Conservation (phyloP, 768 basidiomycete genomes). For the Rhodotorula kratochvilovae region DNA sequence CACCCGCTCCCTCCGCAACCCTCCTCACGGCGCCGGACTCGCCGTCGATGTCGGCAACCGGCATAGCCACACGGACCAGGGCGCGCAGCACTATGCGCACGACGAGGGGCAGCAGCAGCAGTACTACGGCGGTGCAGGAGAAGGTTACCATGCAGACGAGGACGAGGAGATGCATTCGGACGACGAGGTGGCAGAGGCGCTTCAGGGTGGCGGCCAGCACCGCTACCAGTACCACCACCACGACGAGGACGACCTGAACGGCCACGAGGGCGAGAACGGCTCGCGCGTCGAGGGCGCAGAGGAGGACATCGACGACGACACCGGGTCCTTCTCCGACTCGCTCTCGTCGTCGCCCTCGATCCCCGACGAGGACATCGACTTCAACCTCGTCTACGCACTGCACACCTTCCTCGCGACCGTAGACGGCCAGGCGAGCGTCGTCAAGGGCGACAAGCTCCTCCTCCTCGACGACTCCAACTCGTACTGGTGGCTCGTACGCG, state of each 20-base stretch:
- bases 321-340: constrained; percentile 37
- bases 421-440: constrained; percentile 96
- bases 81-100: background rate
- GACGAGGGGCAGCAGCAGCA: background rate
- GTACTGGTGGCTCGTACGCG: constrained; percentile 99
- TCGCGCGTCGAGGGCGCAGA: constrained; percentile 13
- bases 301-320: constrained; percentile 37
- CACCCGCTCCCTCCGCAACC: constrained; percentile 2
- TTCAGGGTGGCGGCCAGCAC: constrained; percentile 6
- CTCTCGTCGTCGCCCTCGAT: constrained; percentile 41
- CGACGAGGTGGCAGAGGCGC: constrained; percentile 3
- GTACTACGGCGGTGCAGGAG: background rate
- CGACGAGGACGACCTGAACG: background rate
- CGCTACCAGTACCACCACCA: constrained; percentile 15
- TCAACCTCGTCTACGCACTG: constrained; percentile 84
- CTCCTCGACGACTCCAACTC: constrained; percentile 97
- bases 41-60: no score
- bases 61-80: background rate
- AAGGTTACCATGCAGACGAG: background rate
- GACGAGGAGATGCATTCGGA: background rate
- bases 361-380: constrained; percentile 62
- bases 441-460: constrained; percentile 93
- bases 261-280: background rate
- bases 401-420: constrained; percentile 97
- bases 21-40: no score